phyloP scores from a whole-genome alignment of 495 filamentous ascomycete species.

The Hypoxylon crocopeplum region DNA sequence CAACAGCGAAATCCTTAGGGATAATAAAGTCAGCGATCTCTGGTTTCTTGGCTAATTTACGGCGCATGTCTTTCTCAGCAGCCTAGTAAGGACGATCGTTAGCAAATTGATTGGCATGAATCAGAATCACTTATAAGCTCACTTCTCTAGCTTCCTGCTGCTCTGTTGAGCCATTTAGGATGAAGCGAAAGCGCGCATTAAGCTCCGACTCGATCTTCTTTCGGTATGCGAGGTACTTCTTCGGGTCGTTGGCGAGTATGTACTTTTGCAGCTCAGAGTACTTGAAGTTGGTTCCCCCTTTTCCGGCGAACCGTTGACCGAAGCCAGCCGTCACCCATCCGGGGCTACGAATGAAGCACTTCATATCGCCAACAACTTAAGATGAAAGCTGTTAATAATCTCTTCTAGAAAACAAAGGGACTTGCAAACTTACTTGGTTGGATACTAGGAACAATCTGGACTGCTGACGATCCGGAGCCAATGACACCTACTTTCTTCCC shows the following conservation, averaged over 20 bases:
- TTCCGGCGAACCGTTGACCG: background rate
- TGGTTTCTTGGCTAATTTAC: constrained; percentile 29
- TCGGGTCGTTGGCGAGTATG: constrained; percentile 46
- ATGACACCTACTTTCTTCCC: constrained; percentile 54
- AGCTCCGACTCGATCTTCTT: constrained; percentile 51
- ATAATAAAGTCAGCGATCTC: constrained; percentile 49
- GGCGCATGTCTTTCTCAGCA: constrained; percentile 47
- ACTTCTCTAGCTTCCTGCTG: too few species aligned
- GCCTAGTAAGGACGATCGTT: too few species aligned
- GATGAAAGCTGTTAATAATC: too few species aligned
- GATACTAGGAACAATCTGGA: constrained; percentile 60
- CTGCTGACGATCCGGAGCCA: constrained; percentile 49
- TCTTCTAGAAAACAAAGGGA: too few species aligned
- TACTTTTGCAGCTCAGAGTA: too few species aligned
- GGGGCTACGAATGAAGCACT: too few species aligned
- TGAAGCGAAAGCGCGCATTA: constrained; percentile 53
- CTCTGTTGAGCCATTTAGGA: constrained; percentile 49
- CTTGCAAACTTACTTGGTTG: too few species aligned
- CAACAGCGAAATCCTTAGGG: constrained; percentile 51
- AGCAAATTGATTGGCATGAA: too few species aligned
- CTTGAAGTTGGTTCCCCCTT: background rate
- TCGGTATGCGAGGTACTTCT: constrained; percentile 45
- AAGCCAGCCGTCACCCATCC: constrained; percentile 57
- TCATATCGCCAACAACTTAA: too few species aligned
- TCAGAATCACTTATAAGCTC: too few species aligned